phyloP scores from a whole-genome alignment of 139 green algal species.

The Desmodesmus armatus region DNA sequence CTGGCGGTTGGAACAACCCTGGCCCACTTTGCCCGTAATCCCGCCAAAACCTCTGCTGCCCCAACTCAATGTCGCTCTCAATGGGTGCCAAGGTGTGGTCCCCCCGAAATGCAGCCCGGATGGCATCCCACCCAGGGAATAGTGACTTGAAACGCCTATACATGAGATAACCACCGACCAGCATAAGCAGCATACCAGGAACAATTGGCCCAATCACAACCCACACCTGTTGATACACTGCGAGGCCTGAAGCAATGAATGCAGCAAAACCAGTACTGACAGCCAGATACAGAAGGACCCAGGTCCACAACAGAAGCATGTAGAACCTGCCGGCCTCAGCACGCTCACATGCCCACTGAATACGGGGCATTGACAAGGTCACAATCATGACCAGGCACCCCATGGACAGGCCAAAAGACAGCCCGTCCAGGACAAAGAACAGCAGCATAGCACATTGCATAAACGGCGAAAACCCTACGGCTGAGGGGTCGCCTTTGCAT shows the following conservation, averaged over 20 bases:
- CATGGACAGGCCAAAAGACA: conserved; percentile 22
- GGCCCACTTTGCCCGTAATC: too few relatives aligned
- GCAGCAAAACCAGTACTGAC: conserved; percentile 9
- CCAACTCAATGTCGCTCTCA: conserved; percentile 3
- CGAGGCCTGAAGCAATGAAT: conserved; percentile 16
- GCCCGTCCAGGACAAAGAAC: conserved; percentile 26
- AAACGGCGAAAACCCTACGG: neutral
- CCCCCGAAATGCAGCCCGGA: neutral
- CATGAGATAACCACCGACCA: neutral
- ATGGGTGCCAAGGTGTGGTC: neutral
- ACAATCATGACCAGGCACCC: conserved; percentile 30
- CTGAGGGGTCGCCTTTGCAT: too few relatives aligned
- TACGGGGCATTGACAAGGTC: conserved; percentile 22
- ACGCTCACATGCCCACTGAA: neutral
- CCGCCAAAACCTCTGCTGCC: too few relatives aligned
- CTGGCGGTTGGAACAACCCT: too few relatives aligned
- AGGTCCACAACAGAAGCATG: conserved; percentile 17
- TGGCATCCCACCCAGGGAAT: neutral
- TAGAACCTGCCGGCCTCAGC: conserved; percentile 23
- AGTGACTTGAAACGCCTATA: neutral
- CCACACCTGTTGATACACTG: neutral
- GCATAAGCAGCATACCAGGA: conserved; percentile 11
- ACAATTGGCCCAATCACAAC: neutral
- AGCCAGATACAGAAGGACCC: conserved; percentile 24
- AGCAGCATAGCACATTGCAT: conserved; percentile 10